Conservation (phyloP, 345 rosid genomes). For the Arabidopsis arenosa region DNA sequence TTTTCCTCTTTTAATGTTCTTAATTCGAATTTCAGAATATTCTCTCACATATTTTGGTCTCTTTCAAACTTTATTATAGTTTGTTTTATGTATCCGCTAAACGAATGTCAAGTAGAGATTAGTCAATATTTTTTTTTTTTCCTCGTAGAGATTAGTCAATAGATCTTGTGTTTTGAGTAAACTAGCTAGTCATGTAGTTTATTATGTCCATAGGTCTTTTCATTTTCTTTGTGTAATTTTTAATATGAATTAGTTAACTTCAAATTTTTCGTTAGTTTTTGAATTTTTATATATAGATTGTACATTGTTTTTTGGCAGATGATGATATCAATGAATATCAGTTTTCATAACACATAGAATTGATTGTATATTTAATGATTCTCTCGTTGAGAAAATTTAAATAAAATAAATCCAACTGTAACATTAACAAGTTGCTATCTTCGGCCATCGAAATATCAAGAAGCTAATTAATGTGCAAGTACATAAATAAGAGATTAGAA, state of each 20-base stretch:
- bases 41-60: background rate
- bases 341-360: background rate
- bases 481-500: slow-evolving; percentile 1
- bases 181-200: too few relatives aligned
- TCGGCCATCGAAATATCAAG: slow-evolving; percentile 27
- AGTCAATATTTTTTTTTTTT: too few relatives aligned
- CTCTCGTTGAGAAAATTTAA: background rate
- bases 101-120: background rate
- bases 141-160: background rate
- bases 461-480: slow-evolving; percentile 7
- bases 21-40: background rate
- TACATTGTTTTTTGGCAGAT: background rate
- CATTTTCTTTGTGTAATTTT: background rate
- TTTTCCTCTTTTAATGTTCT: slow-evolving; percentile 18
- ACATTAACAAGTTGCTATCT: slow-evolving; percentile 14
- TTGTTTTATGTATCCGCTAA: background rate
- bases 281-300: background rate
- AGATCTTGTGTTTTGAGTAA: background rate
- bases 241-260: background rate
- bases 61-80: background rate
- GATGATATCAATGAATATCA: background rate
- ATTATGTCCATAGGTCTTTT: too few relatives aligned
- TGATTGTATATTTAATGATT: background rate
- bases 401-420: background rate
- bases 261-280: background rate